These are phyloP conservation scores for Ascochyta fabae DNA, from an alignment of 2,329 filamentous ascomycete species.

Conservation along the genomic window DNA sequence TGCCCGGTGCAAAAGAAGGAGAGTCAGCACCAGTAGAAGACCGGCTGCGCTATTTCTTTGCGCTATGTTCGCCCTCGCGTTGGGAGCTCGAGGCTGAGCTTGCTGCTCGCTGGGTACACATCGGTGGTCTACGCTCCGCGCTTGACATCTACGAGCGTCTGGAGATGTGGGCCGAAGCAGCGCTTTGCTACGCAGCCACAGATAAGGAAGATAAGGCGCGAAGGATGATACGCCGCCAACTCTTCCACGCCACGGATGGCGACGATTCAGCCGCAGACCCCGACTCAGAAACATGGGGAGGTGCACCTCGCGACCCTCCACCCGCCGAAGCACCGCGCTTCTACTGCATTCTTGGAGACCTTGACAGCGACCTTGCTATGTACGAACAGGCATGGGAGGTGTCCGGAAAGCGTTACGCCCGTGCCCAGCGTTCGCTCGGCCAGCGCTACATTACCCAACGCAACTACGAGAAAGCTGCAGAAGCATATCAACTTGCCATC, in stretches of 20 bases:
- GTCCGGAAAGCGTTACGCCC: constrained; percentile 78
- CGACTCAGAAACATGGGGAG: constrained; percentile 64
- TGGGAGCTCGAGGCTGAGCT: constrained; percentile 97
- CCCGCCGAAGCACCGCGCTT: constrained; percentile 85
- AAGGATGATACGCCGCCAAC: constrained; percentile 74
- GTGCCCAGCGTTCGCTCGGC: constrained; percentile 86
- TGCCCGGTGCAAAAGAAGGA: constrained; percentile 74
- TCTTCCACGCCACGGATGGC: constrained; percentile 71
- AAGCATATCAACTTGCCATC: constrained; percentile 80
- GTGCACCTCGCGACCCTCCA: constrained; percentile 71
- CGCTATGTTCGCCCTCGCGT: constrained; percentile 80
- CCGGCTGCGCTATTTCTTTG: constrained; percentile 82
- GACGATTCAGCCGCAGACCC: constrained; percentile 48
- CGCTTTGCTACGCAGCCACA: constrained; percentile 81
- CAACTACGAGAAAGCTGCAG: constrained; percentile 72
- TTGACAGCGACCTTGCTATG: constrained; percentile 75
- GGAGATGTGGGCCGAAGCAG: constrained; percentile 93
- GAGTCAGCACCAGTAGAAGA: constrained; percentile 81
- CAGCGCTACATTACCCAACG: constrained; percentile 74
- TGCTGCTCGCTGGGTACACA: constrained; percentile 86
- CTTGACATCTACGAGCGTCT: constrained; percentile 95
- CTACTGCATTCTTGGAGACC: constrained; percentile 91
- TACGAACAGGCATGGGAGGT: constrained; percentile 90
- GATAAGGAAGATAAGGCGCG: constrained; percentile 84
- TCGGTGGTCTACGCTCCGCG: constrained; percentile 87